phyloP scores from a whole-genome alignment of 2,329 filamentous ascomycete genomes.

The Phialophora verrucosa region DNA sequence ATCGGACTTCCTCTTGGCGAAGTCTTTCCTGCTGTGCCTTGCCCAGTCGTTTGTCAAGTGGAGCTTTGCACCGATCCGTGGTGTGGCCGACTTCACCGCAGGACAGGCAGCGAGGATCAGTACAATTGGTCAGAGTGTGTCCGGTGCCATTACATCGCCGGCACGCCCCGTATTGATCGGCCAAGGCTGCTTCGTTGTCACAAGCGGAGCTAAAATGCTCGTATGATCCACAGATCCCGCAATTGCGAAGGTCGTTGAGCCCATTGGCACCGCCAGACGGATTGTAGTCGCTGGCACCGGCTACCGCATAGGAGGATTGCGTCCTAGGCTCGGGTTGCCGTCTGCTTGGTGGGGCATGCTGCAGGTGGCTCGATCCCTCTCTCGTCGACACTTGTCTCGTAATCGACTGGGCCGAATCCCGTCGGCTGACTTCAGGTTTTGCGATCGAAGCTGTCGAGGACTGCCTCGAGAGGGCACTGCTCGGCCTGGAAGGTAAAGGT shows the following conservation, averaged over 20 bases:
- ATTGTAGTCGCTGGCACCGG: constrained; percentile 39
- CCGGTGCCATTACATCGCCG: constrained; percentile 49
- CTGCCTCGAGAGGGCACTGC: constrained; percentile 40
- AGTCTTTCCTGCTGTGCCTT: constrained; percentile 47
- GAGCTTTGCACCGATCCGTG: constrained; percentile 43
- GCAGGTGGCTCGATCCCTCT: background rate
- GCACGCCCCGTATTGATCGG: constrained; percentile 48
- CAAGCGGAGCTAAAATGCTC: constrained; percentile 53
- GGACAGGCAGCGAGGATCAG: constrained; percentile 49
- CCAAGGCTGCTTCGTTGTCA: constrained; percentile 52
- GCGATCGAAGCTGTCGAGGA: constrained; percentile 41
- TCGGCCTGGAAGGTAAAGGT: constrained; percentile 31
- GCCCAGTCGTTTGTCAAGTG: constrained; percentile 43
- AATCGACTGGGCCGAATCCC: constrained; percentile 15
- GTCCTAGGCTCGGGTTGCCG: background rate
- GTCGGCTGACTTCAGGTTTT: constrained; percentile 22
- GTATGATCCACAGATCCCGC: constrained; percentile 54
- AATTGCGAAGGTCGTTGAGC: constrained; percentile 50
- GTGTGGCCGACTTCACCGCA: constrained; percentile 54
- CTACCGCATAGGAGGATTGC: background rate
- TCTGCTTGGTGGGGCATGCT: background rate
- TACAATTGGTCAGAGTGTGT: constrained; percentile 49
- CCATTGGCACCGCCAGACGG: constrained; percentile 53
- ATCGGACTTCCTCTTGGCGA: constrained; percentile 46
- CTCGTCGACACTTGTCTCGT: constrained; percentile 5